phyloP scores from a whole-genome alignment of 2,329 filamentous ascomycete species.

The Aureobasidium sp. region DNA sequence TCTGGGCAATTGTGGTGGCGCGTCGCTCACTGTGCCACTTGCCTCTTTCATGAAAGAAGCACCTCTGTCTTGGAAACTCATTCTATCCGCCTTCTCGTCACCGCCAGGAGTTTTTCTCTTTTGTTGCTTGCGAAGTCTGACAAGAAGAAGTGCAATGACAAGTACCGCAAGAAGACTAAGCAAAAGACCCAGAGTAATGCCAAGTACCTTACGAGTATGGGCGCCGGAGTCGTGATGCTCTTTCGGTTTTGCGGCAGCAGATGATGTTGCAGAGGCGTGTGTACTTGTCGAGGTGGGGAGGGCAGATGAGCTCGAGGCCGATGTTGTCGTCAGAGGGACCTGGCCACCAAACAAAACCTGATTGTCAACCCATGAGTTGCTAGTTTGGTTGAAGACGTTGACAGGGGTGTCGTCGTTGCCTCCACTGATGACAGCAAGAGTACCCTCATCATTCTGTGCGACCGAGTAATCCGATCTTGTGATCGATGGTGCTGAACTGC shows the following conservation, averaged over 20 bases:
- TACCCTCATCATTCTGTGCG: constrained; percentile 55
- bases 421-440: constrained; percentile 66
- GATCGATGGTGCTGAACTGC: constrained; percentile 57
- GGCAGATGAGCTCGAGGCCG: constrained; percentile 26
- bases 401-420: constrained; percentile 60
- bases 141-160: constrained; percentile 61
- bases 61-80: constrained; percentile 45
- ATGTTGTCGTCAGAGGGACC: constrained; percentile 26
- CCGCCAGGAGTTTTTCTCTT: constrained; percentile 41
- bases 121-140: constrained; percentile 54
- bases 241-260: constrained; percentile 22
- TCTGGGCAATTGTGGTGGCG: constrained; percentile 17
- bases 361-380: constrained; percentile 73
- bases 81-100: constrained; percentile 39
- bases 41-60: constrained; percentile 45
- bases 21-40: constrained; percentile 27
- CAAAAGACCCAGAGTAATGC: constrained; percentile 74
- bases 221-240: constrained; percentile 20
- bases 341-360: constrained; percentile 49
- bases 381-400: constrained; percentile 65
- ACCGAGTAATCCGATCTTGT: constrained; percentile 63
- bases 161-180: constrained; percentile 64
- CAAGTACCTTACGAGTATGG: constrained; percentile 56
- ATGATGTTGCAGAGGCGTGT: constrained; percentile 26
- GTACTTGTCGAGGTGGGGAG: constrained; percentile 25